Base-by-base conservation (phyloP, 116 monocot species). In the Phalaenopsis hybrid region DNA sequence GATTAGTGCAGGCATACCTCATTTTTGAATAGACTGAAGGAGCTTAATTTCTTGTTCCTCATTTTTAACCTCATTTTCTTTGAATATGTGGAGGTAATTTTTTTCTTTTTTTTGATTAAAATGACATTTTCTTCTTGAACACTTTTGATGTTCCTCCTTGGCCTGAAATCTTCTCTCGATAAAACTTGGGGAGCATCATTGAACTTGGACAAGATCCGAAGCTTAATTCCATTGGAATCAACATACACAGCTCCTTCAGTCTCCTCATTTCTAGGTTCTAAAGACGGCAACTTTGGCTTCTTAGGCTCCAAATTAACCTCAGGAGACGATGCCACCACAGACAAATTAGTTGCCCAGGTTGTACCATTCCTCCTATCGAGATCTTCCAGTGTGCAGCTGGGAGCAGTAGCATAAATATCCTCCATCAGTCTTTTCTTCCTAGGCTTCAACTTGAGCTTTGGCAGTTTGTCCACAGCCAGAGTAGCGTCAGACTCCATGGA, bases 361-460 rank as follows among this genome's bases (percentile, higher is more conserved):
- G 90, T 85, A 12, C 96, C 96, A 78, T 96, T 96, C 83, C 92
- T 93, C 78, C 85, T 80, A 84, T 96, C 94, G 80, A 96, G 94
- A 31, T 96, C 94, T 76, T 92, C 94, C 48, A 92, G 90, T 52
- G 96, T 96, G 85, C 85, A 92, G 34, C 8, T 67, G 8, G 81
- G 80, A 44, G 96, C 92, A 50, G 90, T 88, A 6, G 78, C 81
- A 74, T 90, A 92, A 63, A 96, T 94, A 65, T 96, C 96, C 8
- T 82, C 86, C 89, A 96, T 93, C 10, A 89, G 76, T 76, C 89
- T 88, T 79, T 90, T 94, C 86, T 92, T 93, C 84, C 80, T 88
- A 41, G 88, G 88, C 80, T 94, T 96, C 21, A 74, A 83, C 89
- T 28, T 84, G 34, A 67, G 8, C 72, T 86, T 89, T 8, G 69